A percentile compares a stretch with the other conserved stretches of the same genome.
phyloP scores from a whole-genome alignment of 2,329 filamentous ascomycete species.

The Furcasterigmium furcatum region DNA sequence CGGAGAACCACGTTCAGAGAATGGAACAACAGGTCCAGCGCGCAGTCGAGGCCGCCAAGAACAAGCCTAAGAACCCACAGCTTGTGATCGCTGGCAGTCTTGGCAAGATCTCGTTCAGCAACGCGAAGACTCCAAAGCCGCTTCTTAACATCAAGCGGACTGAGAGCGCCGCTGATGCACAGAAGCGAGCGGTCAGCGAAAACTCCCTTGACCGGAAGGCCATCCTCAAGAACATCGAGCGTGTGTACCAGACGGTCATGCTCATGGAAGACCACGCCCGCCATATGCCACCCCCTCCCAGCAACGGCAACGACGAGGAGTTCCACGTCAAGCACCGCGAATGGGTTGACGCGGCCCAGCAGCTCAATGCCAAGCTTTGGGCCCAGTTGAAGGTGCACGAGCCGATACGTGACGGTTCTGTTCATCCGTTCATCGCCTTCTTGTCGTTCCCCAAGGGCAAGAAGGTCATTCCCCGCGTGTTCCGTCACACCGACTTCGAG shows the following conservation, averaged over 20 bases:
- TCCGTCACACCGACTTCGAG: constrained; percentile 87
- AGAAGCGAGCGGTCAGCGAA: constrained; percentile 28
- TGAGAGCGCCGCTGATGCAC: constrained; percentile 61
- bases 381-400: constrained; percentile 86
- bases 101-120: constrained; percentile 98
- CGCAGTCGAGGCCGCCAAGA: constrained; percentile 94
- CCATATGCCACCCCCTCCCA: constrained; percentile 62
- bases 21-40: constrained; percentile 99
- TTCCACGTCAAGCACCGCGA: constrained; percentile 72
- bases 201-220: constrained; percentile 75
- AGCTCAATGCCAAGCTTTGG: constrained; percentile 82
- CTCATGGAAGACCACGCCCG: constrained; percentile 91
- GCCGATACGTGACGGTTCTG: constrained; percentile 72
- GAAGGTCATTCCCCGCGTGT: constrained; percentile 90
- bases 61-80: constrained; percentile 96
- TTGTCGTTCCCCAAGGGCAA: constrained; percentile 94
- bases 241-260: constrained; percentile 85
- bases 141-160: constrained; percentile 91
- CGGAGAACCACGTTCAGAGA: constrained; percentile 95
- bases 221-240: constrained; percentile 82
- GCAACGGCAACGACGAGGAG: constrained; percentile 62
- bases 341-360: constrained; percentile 69
- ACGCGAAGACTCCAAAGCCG: constrained; percentile 94
- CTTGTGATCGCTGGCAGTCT: constrained; percentile 93
- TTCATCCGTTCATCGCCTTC: constrained; percentile 95